Percentiles rank a stretch among this genome's conserved stretches.
Conservation (phyloP, 2,329 filamentous ascomycete species). For the Exophiala oligosperma region DNA sequence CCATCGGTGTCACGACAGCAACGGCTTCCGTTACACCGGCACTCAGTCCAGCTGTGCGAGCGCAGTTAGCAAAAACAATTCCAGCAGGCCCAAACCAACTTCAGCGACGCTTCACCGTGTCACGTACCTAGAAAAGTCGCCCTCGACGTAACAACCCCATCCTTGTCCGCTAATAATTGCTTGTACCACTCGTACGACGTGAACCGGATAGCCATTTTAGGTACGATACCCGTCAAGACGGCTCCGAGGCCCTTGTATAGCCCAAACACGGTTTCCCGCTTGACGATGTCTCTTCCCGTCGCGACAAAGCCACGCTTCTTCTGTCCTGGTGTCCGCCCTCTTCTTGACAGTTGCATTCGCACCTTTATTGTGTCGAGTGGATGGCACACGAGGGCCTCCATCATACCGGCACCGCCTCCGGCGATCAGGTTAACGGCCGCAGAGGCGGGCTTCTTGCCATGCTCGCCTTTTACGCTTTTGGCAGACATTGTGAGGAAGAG, state of each 20-base stretch:
- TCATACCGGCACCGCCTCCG: constrained; percentile 96
- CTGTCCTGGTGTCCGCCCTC: constrained; percentile 75
- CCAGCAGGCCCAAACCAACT: not conserved
- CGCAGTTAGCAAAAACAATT: not conserved
- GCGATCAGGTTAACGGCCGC: constrained; percentile 94
- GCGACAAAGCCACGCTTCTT: constrained; percentile 84
- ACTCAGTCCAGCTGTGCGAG: constrained; percentile 69
- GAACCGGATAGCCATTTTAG: constrained; percentile 99
- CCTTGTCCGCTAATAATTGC: constrained; percentile 70
- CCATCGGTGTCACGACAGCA: constrained; percentile 95
- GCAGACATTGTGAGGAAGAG: constrained; percentile 55
- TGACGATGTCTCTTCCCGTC: constrained; percentile 83
- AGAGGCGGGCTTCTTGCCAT: constrained; percentile 75
- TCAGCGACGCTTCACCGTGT: too few species aligned
- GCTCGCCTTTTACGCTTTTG: constrained; percentile 56
- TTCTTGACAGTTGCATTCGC: constrained; percentile 94
- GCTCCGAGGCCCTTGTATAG: constrained; percentile 98
- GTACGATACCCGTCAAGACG: constrained; percentile 91
- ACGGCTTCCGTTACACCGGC: constrained; percentile 97
- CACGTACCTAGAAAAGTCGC: constrained; percentile 69
- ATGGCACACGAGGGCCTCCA: constrained; percentile 96
- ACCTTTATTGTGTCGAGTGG: constrained; percentile 98
- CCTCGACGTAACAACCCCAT: constrained; percentile 67
- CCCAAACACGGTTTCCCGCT: constrained; percentile 85
- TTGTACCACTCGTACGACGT: constrained; percentile 97